Conservation (phyloP, 805 yeast genomes). For the Spathaspora boniae region DNA sequence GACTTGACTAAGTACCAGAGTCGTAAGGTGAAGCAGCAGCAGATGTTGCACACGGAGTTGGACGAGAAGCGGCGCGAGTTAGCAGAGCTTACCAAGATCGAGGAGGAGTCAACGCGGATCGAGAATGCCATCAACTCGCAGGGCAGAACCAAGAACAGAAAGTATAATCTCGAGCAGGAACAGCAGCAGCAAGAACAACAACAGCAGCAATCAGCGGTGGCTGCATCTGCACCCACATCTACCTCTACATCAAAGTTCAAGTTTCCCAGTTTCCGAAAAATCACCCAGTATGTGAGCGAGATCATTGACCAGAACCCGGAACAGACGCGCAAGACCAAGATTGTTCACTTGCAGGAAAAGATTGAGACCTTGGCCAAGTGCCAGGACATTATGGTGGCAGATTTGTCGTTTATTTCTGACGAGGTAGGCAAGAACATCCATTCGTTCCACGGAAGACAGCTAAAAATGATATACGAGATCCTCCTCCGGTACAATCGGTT, state of each 20-base stretch:
- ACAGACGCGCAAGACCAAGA: conserved; percentile 53
- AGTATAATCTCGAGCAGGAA: conserved; percentile 17
- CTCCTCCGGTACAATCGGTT: conserved; percentile 52
- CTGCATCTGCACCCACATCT: too few relatives aligned
- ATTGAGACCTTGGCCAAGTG: conserved; percentile 53
- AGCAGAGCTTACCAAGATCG: conserved; percentile 25
- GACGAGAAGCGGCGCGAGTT: conserved; percentile 29
- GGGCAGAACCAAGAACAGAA: conserved; percentile 18
- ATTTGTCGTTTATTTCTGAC: conserved; percentile 39
- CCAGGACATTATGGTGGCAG: conserved; percentile 38
- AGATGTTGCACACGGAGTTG: conserved; percentile 29
- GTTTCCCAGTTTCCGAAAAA: conserved; percentile 47
- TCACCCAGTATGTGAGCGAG: conserved; percentile 52
- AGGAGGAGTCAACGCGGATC: conserved; percentile 26
- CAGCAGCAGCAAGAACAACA: conserved; percentile 6
- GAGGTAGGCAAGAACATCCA: conserved; percentile 46
- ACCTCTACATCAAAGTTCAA: conserved; percentile 36
- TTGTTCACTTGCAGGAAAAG: conserved; percentile 47
- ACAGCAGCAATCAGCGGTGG: conserved; percentile 14
- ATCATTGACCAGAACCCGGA: conserved; percentile 68
- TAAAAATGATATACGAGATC: conserved; percentile 50
- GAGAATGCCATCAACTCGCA: conserved; percentile 22
- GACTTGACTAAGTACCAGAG: conserved; percentile 58
- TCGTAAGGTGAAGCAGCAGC: conserved; percentile 31
- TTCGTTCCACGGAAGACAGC: conserved; percentile 47